Conservation (phyloP, 1,284 basidiomycete genomes). For the Rhodofomes roseus region DNA sequence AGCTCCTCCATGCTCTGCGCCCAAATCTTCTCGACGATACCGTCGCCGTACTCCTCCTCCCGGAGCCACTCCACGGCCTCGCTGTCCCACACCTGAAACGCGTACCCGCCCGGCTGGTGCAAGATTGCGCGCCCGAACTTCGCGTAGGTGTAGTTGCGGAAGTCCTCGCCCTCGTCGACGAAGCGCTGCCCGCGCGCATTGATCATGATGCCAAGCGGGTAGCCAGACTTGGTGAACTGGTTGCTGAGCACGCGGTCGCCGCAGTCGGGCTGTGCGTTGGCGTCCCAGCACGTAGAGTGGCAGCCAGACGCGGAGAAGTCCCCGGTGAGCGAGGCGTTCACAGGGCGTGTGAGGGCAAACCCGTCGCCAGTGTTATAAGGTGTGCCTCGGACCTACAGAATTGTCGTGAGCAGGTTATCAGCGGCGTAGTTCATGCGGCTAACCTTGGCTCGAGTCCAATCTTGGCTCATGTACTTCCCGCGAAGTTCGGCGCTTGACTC, state of each 20-base stretch:
- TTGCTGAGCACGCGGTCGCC: conserved; percentile 59
- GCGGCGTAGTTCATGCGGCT: neutral
- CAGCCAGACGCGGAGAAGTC: conserved; percentile 52
- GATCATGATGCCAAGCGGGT: conserved; percentile 66
- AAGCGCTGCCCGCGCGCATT: conserved; percentile 55
- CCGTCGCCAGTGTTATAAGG: conserved; percentile 68
- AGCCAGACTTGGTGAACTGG: conserved; percentile 69
- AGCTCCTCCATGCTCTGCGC: conserved; percentile 48
- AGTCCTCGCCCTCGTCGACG: conserved; percentile 69
- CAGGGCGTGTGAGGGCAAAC: conserved; percentile 43
- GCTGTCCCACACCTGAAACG: conserved; percentile 62
- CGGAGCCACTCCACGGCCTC: conserved; percentile 41
- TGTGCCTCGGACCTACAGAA: conserved; percentile 56
- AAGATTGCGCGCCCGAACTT: conserved; percentile 60
- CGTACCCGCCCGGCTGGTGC: conserved; percentile 50
- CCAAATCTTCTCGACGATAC: conserved; percentile 49
- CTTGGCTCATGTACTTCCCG: conserved; percentile 46
- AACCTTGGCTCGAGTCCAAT: conserved; percentile 58
- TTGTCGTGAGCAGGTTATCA: neutral
- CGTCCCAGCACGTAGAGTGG: conserved; percentile 71
- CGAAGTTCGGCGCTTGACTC: conserved; percentile 54
- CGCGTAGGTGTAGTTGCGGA: conserved; percentile 69
- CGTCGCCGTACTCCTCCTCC: conserved; percentile 62
- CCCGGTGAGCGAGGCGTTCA: conserved; percentile 54
- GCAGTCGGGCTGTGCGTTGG: conserved; percentile 45